A percentile compares a stretch with the other conserved stretches of the same genome.
Evolutionary conservation across 768 basidiomycete genomes (phyloP).

Genomic region (Kwoniella pini): DNA sequence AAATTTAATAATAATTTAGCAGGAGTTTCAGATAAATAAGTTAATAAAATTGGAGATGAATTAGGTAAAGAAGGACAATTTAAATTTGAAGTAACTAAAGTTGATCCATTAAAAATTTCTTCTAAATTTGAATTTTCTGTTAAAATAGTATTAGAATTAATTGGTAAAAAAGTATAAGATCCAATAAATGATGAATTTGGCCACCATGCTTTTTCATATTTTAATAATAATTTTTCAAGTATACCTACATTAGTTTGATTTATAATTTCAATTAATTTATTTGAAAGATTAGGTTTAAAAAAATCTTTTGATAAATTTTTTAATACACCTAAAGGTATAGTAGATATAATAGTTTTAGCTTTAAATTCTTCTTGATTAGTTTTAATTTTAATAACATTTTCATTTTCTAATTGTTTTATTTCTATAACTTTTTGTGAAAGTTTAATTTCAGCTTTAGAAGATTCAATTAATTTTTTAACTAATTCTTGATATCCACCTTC

Average conservation of each 20-base stretch:
- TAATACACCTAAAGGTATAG: constrained; percentile 49
- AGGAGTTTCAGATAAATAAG: constrained; percentile 50
- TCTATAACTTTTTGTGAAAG: constrained; percentile 21
- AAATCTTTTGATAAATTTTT: constrained; percentile 30
- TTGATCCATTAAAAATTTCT: constrained; percentile 42
- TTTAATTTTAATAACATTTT: constrained; percentile 9
- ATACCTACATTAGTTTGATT: constrained; percentile 43
- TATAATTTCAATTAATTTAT: constrained; percentile 33
- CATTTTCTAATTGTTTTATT: constrained; percentile 18
- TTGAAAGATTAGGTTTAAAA: constrained; percentile 39
- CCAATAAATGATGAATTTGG: constrained; percentile 38
- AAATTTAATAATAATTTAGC: constrained; percentile 35
- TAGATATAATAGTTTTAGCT: constrained; percentile 39
- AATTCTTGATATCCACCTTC: constrained; percentile 50
- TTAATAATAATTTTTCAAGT: constrained; percentile 48
- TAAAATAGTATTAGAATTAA: constrained; percentile 12
- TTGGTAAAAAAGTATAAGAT: constrained; percentile 51
- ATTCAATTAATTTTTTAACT: constrained; percentile 38
- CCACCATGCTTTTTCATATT: constrained; percentile 51
- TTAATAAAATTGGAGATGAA: constrained; percentile 42
- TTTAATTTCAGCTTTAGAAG: constrained; percentile 33
- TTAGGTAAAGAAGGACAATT: constrained; percentile 20
- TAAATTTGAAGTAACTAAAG: constrained; percentile 44
- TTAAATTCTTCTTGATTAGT: constrained; percentile 7
- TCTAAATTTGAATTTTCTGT: constrained; percentile 21